Percentiles rank a stretch among this genome's conserved stretches.
phyloP scores from a whole-genome alignment of 2,329 filamentous ascomycete genomes.

The Ascosphaera acerosa region DNA sequence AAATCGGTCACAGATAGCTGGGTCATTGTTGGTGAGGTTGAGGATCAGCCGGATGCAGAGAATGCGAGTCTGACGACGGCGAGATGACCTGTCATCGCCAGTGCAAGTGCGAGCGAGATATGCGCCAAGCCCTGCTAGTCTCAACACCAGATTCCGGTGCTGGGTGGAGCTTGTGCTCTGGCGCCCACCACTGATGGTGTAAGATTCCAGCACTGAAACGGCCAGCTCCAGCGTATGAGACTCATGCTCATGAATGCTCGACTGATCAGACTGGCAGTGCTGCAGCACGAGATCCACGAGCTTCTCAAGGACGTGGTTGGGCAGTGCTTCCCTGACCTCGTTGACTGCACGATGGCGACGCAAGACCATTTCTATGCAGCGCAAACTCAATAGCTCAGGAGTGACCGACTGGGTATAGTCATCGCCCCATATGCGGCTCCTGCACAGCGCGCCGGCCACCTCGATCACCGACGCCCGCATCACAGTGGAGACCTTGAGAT shows the following conservation, averaged over 20 bases:
- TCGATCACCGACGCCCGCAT: conserved; percentile 11
- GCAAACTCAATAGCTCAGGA: conserved; percentile 13
- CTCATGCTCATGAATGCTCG: conserved; percentile 3
- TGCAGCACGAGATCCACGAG: conserved; percentile 11
- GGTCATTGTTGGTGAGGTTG: conserved; percentile 65
- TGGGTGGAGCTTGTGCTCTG: conserved; percentile 9
- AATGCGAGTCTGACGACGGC: conserved; percentile 10
- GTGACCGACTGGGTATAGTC: conserved; percentile 7
- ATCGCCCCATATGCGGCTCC: conserved; percentile 9
- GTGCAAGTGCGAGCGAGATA: conserved; percentile 12
- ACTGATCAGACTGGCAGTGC: conserved; percentile 5
- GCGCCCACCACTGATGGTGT: conserved; percentile 12
- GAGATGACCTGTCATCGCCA: conserved; percentile 4
- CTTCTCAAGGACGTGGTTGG: conserved; percentile 8
- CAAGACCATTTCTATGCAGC: conserved; percentile 12
- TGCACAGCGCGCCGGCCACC: conserved; percentile 7
- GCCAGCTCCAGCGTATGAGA: conserved; percentile 9
- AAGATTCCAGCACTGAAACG: conserved; percentile 16
- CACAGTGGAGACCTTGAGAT: conserved; percentile 10
- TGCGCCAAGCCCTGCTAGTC: conserved; percentile 14
- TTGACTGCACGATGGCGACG: conserved; percentile 11
- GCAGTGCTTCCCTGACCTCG: conserved; percentile 9
- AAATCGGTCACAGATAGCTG: conserved; percentile 41
- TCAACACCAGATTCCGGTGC: conserved; percentile 8
- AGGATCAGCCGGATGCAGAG: conserved; percentile 42